Evolutionary conservation across 257 asterid genomes (phyloP).

Genomic region (Plantago major): DNA sequence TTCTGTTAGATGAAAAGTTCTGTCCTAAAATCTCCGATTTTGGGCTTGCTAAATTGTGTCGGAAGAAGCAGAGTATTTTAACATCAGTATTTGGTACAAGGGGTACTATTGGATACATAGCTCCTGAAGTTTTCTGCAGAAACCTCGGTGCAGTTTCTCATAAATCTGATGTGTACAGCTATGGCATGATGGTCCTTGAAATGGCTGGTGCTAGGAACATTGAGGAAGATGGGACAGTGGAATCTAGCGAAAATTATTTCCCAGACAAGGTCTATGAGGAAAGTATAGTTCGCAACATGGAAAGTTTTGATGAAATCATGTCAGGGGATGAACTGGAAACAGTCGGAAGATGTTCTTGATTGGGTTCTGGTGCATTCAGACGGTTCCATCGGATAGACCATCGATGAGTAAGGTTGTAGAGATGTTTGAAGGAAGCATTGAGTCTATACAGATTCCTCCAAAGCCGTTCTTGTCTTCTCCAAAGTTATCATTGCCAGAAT

Average conservation of each 20-base stretch:
- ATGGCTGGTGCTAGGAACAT: slow-evolving; percentile 35
- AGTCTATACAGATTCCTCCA: slow-evolving; percentile 34
- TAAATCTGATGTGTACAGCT: slow-evolving; percentile 54
- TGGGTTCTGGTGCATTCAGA: no score
- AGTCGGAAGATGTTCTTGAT: slow-evolving; percentile 34
- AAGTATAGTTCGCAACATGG: slow-evolving; percentile 8
- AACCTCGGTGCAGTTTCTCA: slow-evolving; percentile 41
- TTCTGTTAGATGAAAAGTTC: no score
- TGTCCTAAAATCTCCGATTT: no score
- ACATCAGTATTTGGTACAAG: no score
- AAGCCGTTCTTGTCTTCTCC: slow-evolving; percentile 18
- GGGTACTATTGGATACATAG: no score
- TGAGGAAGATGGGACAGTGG: neutral
- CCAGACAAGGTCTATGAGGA: slow-evolving; percentile 32
- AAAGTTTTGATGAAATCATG: neutral
- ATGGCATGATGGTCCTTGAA: slow-evolving; percentile 59
- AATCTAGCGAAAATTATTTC: slow-evolving; percentile 29
- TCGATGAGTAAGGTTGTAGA: slow-evolving; percentile 32
- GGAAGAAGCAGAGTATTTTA: no score
- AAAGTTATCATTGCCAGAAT: neutral
- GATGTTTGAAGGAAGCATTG: slow-evolving; percentile 32
- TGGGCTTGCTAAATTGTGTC: no score
- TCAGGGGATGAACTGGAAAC: slow-evolving; percentile 22
- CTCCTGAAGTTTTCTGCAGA: slow-evolving; percentile 40
- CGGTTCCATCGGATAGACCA: slow-evolving; percentile 34